phyloP scores from a whole-genome alignment of 495 filamentous ascomycete species.

The Aspergillus ellipticus region DNA sequence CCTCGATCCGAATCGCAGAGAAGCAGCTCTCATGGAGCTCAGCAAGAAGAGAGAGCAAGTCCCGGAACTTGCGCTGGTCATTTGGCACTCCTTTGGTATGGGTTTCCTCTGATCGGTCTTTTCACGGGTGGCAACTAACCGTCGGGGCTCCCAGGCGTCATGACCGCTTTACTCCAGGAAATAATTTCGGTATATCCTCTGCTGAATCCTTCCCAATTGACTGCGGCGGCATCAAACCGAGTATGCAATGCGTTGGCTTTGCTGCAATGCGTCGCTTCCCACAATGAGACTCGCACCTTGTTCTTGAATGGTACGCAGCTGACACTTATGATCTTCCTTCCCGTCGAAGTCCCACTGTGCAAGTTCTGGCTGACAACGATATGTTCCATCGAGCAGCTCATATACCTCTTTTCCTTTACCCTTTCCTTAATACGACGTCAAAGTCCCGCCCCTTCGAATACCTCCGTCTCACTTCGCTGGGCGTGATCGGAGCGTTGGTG shows the following conservation, averaged over 20 bases:
- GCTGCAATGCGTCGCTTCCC: constrained; percentile 95
- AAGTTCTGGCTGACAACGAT: constrained; percentile 4
- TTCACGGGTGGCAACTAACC: constrained; percentile 24
- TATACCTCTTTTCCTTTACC: constrained; percentile 96
- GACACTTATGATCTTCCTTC: not conserved
- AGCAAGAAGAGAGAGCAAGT: constrained; percentile 99
- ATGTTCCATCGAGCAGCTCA: constrained; percentile 59
- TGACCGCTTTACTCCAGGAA: constrained; percentile 95
- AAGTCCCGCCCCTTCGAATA: constrained; percentile 99
- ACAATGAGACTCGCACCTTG: constrained; percentile 89
- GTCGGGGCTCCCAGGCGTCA: constrained; percentile 66
- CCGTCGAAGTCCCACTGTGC: no score
- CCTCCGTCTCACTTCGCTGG: constrained; percentile 93
- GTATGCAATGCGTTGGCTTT: constrained; percentile 98
- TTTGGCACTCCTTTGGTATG: constrained; percentile 99
- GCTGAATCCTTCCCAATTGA: constrained; percentile 93
- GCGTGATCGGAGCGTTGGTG: constrained; percentile 94
- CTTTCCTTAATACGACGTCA: constrained; percentile 97
- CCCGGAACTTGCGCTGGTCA: constrained; percentile 88
- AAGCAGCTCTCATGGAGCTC: constrained; percentile 89
- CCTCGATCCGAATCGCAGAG: constrained; percentile 78
- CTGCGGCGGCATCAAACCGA: constrained; percentile 91
- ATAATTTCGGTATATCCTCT: constrained; percentile 98
- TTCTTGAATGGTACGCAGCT: constrained; percentile 77
- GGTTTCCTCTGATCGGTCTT: constrained; percentile 6